Conservation (phyloP, 345 rosid genomes). For the Nasturtium officinale region DNA sequence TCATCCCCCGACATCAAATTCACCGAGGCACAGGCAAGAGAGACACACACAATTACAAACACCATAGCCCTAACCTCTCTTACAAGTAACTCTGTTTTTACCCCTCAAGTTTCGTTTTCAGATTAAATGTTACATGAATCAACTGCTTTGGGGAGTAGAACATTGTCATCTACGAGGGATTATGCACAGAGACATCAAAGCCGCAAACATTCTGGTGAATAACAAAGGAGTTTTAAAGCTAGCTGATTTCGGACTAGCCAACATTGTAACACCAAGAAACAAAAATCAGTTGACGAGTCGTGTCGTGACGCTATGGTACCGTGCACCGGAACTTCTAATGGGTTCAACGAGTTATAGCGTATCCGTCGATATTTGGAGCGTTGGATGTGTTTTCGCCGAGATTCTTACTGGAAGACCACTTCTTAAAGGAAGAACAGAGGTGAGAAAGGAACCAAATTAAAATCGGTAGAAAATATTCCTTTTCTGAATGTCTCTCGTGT, state of each 20-base stretch:
- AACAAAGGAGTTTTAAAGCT: constrained; percentile 69
- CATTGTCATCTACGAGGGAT: constrained; percentile 74
- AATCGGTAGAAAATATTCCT: background rate
- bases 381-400: constrained; percentile 78
- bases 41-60: background rate
- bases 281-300: constrained; percentile 68
- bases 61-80: constrained; percentile 1
- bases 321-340: constrained; percentile 84
- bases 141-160: constrained; percentile 65
- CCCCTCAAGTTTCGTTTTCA: background rate
- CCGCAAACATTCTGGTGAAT: constrained; percentile 73
- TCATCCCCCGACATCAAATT: constrained; percentile 63
- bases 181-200: constrained; percentile 77
- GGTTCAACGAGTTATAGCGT: constrained; percentile 76
- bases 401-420: constrained; percentile 65
- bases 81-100: constrained; percentile 17
- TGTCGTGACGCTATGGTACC: constrained; percentile 84
- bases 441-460: constrained; percentile 12
- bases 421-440: constrained; percentile 77
- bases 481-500: background rate
- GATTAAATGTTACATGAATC: constrained; percentile 86
- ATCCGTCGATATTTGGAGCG: constrained; percentile 77
- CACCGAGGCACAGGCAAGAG: constrained; percentile 63
- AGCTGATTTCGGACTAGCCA: constrained; percentile 82
- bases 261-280: constrained; percentile 56